Conservation (phyloP, 768 basidiomycete species). For the Grammothele lineata region DNA sequence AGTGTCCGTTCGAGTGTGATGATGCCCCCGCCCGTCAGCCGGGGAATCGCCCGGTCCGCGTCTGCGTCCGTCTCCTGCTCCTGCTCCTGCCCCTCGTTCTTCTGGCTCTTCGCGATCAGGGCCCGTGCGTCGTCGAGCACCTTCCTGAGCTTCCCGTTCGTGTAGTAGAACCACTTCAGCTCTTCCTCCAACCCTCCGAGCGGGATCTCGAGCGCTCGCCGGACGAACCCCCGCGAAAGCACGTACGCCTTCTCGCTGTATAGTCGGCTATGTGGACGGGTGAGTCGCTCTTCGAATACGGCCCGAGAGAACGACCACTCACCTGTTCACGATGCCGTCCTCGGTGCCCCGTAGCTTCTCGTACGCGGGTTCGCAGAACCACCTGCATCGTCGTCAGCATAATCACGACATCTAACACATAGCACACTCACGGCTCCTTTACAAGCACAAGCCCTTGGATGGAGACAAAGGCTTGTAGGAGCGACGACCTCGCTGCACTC, state of each 20-base stretch:
- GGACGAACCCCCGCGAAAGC: conserved; percentile 83
- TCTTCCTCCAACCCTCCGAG: conserved; percentile 67
- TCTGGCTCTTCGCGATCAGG: conserved; percentile 69
- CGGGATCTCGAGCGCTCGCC: conserved; percentile 82
- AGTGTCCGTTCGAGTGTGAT: conserved; percentile 76
- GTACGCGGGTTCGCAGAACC: conserved; percentile 91
- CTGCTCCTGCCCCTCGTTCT: conserved; percentile 29
- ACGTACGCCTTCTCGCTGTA: conserved; percentile 95
- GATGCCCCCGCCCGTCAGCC: conserved; percentile 73
- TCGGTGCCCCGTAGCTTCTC: conserved; percentile 89
- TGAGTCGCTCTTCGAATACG: too few relatives aligned
- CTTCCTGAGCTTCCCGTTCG: conserved; percentile 58
- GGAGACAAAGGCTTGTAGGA: conserved; percentile 89
- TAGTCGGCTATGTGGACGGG: conserved; percentile 65
- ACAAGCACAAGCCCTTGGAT: conserved; percentile 93
- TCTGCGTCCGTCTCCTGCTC: conserved; percentile 27
- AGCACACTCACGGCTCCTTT: conserved; percentile 73
- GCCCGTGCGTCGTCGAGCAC: conserved; percentile 58
- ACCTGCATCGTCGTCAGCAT: conserved; percentile 36
- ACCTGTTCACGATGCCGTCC: conserved; percentile 88
- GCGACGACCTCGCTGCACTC: conserved; percentile 78
- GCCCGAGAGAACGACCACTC: conserved; percentile 3
- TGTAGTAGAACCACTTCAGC: conserved; percentile 69
- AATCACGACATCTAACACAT: background rate
- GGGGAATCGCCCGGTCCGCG: conserved; percentile 59